A percentile compares a stretch with the other conserved stretches of the same genome.
Evolutionary conservation across 805 yeast genomes (phyloP).

Genomic region (Candida arabinofermentans): DNA sequence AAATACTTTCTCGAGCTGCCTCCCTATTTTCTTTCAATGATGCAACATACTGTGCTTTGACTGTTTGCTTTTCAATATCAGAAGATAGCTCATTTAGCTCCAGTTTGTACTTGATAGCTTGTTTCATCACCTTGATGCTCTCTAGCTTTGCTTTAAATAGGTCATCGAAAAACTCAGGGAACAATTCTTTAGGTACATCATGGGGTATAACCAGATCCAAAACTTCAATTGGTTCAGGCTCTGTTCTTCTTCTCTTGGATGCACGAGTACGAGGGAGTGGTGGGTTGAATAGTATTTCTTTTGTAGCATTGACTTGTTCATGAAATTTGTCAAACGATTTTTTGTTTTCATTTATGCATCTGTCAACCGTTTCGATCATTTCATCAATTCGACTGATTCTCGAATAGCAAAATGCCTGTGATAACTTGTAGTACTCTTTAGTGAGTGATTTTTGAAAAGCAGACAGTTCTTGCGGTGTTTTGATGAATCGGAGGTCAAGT

Average conservation of each 20-base stretch:
- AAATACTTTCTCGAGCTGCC: slow-evolving; percentile 10
- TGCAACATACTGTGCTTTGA: slow-evolving; percentile 8
- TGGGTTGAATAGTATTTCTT: neutral
- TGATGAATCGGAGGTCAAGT: neutral
- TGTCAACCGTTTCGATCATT: slow-evolving; percentile 30
- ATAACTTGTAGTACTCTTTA: slow-evolving; percentile 28
- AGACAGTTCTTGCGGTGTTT: slow-evolving; percentile 10
- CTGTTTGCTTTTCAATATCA: slow-evolving; percentile 5
- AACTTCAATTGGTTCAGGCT: neutral
- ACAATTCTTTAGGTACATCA: slow-evolving; percentile 9
- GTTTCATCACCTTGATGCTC: slow-evolving; percentile 9
- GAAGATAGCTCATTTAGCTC: slow-evolving; percentile 11
- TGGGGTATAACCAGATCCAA: slow-evolving; percentile 7
- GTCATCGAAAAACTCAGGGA: slow-evolving; percentile 12
- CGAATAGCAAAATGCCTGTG: slow-evolving; percentile 27
- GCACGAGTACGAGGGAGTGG: neutral
- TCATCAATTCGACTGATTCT: slow-evolving; percentile 31
- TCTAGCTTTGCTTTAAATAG: slow-evolving; percentile 9
- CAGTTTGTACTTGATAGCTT: slow-evolving; percentile 11
- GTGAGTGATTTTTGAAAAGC: slow-evolving; percentile 22
- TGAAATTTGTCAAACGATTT: slow-evolving; percentile 17
- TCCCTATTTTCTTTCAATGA: slow-evolving; percentile 21
- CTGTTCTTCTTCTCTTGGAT: neutral
- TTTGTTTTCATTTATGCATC: slow-evolving; percentile 21
- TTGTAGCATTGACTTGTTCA: slow-evolving; percentile 11